Evolutionary conservation across 2,329 filamentous ascomycete genomes (phyloP).

Genomic region (Aspergillus chevalieri): DNA sequence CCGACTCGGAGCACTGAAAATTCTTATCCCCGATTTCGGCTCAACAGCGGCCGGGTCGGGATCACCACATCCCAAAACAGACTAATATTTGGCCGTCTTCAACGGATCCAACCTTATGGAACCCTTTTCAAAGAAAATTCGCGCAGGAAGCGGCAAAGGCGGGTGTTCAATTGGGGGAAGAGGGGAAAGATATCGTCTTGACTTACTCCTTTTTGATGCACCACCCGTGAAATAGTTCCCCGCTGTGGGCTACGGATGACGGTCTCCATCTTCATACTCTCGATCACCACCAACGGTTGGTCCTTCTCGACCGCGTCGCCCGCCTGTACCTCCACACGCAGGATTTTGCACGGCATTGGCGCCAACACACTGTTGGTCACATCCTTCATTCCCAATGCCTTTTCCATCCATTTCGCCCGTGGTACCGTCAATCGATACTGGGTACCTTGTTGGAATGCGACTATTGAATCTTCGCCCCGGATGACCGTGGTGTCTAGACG

Average conservation of each 20-base stretch:
- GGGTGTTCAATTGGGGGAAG: background rate
- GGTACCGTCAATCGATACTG: constrained; percentile 53
- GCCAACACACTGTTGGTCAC: constrained; percentile 75
- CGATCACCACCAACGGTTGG: constrained; percentile 80
- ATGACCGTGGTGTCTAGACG: constrained; percentile 76
- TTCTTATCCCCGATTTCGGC: background rate
- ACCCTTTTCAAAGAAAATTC: background rate
- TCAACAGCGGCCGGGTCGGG: background rate
- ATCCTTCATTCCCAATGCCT: constrained; percentile 78
- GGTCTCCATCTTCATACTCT: constrained; percentile 89
- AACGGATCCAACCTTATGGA: background rate
- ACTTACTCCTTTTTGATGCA: constrained; percentile 68
- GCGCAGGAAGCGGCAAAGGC: background rate
- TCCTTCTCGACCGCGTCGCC: constrained; percentile 80
- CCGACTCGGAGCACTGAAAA: background rate
- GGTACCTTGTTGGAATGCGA: constrained; percentile 66
- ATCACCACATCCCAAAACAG: background rate
- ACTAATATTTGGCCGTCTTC: background rate
- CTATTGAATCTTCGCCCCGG: constrained; percentile 45
- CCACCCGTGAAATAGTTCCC: constrained; percentile 64
- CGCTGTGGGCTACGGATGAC: constrained; percentile 71
- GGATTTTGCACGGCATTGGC: constrained; percentile 95
- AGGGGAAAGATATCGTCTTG: constrained; percentile 5
- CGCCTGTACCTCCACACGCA: constrained; percentile 79
- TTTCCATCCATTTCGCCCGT: constrained; percentile 73